Evolutionary conservation across 192 early-diverging fungal species (phyloP).

Genomic region (Backusella tuberculispora): DNA sequence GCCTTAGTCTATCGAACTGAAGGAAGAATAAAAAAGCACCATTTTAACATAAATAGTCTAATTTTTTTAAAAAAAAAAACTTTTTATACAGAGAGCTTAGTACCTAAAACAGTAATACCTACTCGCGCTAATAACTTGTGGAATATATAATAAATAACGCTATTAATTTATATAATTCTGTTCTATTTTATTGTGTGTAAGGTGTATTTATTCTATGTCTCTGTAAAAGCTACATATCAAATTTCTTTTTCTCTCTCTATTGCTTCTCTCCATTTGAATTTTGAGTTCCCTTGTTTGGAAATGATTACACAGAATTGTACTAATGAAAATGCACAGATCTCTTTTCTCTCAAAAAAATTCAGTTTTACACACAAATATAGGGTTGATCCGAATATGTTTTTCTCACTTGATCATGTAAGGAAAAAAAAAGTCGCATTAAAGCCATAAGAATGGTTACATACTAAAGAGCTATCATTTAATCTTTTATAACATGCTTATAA

Average conservation of each 20-base stretch:
- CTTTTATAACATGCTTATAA: too few species aligned
- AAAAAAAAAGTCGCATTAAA: background rate
- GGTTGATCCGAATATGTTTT: background rate
- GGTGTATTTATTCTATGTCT: too few species aligned
- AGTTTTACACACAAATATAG: background rate
- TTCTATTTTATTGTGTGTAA: too few species aligned
- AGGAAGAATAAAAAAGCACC: background rate
- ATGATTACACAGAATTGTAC: conserved; percentile 11
- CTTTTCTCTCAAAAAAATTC: background rate
- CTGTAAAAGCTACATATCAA: background rate
- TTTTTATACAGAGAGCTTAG: background rate
- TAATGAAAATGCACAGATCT: conserved; percentile 2
- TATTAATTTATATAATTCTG: too few species aligned
- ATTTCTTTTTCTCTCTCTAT: background rate
- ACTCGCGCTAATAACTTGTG: too few species aligned
- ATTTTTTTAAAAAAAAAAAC: too few species aligned
- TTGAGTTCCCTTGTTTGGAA: background rate
- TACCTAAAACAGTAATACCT: too few species aligned
- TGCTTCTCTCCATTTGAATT: background rate
- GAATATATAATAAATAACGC: too few species aligned
- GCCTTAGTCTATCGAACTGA: background rate
- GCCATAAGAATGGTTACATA: background rate
- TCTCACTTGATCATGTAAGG: conserved; percentile 4
- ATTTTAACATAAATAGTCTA: background rate
- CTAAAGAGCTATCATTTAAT: background rate